Evolutionary conservation across 2,329 filamentous ascomycete species (phyloP), one percentile per base, ranked within the genome.

Genomic region (Colletotrichum sp.): DNA sequence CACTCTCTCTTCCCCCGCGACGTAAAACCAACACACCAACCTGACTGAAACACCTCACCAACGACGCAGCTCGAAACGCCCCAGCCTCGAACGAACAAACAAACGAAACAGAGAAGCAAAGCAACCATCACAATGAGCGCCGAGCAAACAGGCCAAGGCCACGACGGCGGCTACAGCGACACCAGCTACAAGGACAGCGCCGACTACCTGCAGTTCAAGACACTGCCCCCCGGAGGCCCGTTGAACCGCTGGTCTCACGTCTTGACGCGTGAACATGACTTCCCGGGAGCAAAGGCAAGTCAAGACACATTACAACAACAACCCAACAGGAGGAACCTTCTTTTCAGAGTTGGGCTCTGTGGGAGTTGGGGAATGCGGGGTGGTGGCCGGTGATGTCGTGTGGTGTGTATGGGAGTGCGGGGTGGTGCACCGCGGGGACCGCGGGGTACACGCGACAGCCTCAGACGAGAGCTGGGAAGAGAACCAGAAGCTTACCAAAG

Each of bases 171-270:
- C 69, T 39, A 63, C 30, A 28, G 49, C 24, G 70, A 64, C 36
- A 76, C 70, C n/a, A 26, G 21, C 63, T 86, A 88, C 78, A 89
- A 88, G 80, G 84, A 87, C 16, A 89, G 88, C 66, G 77, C 82
- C 49, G 90, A 91, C 78, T 92, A 91, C 80, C 86, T 90, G 80
- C 87, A 88, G 73, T 92, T 91, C 82, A 84, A 87, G 59, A 84
- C 83, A 69, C 84, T 91, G 8, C 89, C 90, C 3, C 84, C 90
- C 0, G 89, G 89, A 16, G 89, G 88, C 3, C 81, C 87, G 24
- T 87, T 99, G 78, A 99, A 99, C 86, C 92, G 94, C 76, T 98
- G 95, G 91, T 98, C 96, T 6, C 92, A 95, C 21, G 93, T 92
- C 60, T 87, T 98, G 76, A 99, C 96, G 13, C 92, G 91, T 72